phyloP scores from a whole-genome alignment of 495 filamentous ascomycete species.

The Glonium stellatum region DNA sequence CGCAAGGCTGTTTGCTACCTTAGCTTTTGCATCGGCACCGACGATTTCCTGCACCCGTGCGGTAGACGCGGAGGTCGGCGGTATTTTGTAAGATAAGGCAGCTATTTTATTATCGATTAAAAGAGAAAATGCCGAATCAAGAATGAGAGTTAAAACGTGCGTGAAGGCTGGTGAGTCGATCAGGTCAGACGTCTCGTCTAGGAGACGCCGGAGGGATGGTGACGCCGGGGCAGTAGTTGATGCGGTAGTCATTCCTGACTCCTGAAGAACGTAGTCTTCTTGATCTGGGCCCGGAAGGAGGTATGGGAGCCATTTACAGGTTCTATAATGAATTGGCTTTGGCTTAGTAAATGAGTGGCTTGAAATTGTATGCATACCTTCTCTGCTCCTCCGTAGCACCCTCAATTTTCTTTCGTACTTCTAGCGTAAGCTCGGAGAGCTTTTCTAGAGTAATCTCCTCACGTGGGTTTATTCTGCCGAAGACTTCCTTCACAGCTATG shows the following conservation, averaged over 20 bases:
- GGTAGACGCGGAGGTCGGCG: constrained; percentile 37
- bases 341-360: constrained; percentile 11
- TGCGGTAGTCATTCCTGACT: constrained; percentile 68
- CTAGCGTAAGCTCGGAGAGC: constrained; percentile 68
- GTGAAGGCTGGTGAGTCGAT: constrained; percentile 89
- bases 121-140: constrained; percentile 78
- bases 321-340: constrained; percentile 28
- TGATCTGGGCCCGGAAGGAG: constrained; percentile 71
- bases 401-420: constrained; percentile 79
- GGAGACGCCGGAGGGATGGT: constrained; percentile 67
- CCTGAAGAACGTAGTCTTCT: constrained; percentile 72
- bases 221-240: constrained; percentile 43
- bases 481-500: constrained; percentile 73
- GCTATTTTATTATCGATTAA: constrained; percentile 74
- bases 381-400: constrained; percentile 59
- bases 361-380: constrained; percentile 42
- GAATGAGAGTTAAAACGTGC: constrained; percentile 72
- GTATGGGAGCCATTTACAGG: constrained; percentile 69
- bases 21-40: constrained; percentile 49
- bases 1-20: constrained; percentile 82
- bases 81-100: constrained; percentile 65
- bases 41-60: constrained; percentile 39
- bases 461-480: constrained; percentile 75
- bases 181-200: constrained; percentile 92
- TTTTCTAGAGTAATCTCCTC: constrained; percentile 75